Conservation (phyloP, 768 basidiomycete genomes). For the Tulasnella sp. region DNA sequence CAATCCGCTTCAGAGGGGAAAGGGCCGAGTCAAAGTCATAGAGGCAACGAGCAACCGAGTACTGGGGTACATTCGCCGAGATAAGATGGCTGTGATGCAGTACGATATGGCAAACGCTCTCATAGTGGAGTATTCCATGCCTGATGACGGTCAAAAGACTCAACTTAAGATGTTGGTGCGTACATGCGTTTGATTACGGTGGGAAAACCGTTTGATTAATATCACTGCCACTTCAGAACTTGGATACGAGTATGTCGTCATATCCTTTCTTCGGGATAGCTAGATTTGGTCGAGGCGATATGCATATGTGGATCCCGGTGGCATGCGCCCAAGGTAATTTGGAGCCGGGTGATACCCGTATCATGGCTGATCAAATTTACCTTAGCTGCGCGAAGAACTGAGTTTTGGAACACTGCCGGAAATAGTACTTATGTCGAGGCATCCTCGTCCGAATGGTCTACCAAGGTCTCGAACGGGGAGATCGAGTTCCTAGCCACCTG, state of each 20-base stretch:
- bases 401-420: not conserved
- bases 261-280: constrained; percentile 6
- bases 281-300: not conserved
- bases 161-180: not conserved
- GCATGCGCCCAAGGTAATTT: not conserved
- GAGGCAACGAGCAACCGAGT: not conserved
- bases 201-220: not conserved
- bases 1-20: not conserved
- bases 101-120: not conserved
- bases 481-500: not conserved
- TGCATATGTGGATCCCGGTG: constrained; percentile 5
- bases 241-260: not conserved
- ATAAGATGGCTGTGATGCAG: constrained; percentile 13
- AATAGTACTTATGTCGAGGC: not conserved
- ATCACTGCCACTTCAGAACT: not conserved
- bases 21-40: not conserved
- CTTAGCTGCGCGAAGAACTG: not conserved
- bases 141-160: not conserved
- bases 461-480: not conserved
- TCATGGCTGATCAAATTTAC: not conserved
- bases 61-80: not conserved
- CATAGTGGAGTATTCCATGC: not conserved
- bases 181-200: not conserved
- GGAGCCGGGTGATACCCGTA: not conserved
- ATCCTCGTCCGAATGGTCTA: not conserved